These are phyloP conservation scores for Buddleja alternifolia DNA, from an alignment of 257 asterid genomes.

Conservation along the genomic window DNA sequence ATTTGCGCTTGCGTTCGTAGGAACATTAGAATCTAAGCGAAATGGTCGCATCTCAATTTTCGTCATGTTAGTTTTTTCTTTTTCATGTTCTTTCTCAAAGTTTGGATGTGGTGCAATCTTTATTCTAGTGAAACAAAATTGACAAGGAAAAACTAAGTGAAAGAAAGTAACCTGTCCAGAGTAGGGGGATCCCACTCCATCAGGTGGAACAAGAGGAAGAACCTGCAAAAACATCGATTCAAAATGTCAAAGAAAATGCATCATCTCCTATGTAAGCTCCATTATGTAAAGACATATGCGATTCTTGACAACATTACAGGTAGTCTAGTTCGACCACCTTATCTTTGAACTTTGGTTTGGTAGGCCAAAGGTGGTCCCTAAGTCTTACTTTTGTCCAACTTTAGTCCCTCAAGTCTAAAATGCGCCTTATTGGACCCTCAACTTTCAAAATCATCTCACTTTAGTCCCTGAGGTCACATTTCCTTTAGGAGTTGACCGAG, in stretches of 20 bases:
- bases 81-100: neutral
- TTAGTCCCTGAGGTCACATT: too few relatives aligned
- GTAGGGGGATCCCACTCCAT: constrained; percentile 94
- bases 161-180: constrained; percentile 78
- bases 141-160: neutral
- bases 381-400: too few relatives aligned
- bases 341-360: too few relatives aligned
- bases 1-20: neutral
- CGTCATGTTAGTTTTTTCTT: neutral
- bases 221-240: constrained; percentile 55
- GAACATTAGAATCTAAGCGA: constrained; percentile 9
- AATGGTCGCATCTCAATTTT: neutral
- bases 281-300: neutral
- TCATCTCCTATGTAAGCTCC: neutral
- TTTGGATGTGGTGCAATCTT: neutral
- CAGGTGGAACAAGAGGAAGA: constrained; percentile 99
- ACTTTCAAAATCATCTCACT: too few relatives aligned
- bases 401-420: too few relatives aligned
- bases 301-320: neutral
- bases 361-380: too few relatives aligned
- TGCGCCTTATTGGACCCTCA: too few relatives aligned
- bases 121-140: constrained; percentile 5
- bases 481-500: too few relatives aligned
- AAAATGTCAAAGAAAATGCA: neutral
- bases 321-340: too few relatives aligned